These are phyloP conservation scores for Sideroxylon spinosum DNA, from an alignment of 179 eudicot species.

Conservation along the genomic window DNA sequence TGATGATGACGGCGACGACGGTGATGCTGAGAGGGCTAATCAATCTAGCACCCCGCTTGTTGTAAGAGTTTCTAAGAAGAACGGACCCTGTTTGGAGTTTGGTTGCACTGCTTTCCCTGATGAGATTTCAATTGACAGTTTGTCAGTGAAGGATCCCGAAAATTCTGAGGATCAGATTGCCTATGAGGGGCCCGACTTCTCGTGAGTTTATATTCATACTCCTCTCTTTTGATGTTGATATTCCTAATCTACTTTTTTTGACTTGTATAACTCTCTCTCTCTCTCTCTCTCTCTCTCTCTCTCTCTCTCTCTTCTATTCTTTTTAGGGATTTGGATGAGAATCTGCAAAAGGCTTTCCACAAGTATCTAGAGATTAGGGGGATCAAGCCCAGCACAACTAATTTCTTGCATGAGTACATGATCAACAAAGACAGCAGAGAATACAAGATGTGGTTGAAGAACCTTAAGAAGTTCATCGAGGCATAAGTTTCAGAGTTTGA, in stretches of 20 bases:
- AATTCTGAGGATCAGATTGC: conserved; percentile 54
- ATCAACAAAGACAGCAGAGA: conserved; percentile 68
- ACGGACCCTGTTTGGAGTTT: conserved; percentile 58
- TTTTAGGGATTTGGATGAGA: conserved; percentile 87
- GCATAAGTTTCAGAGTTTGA: conserved; percentile 28
- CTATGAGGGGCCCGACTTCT: conserved; percentile 80
- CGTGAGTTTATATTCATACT: conserved; percentile 40
- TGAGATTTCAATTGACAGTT: conserved; percentile 57
- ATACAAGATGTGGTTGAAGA: conserved; percentile 70
- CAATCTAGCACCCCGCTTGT: conserved; percentile 47
- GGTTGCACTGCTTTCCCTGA: conserved; percentile 62
- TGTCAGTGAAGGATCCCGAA: conserved; percentile 51
- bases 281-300: no score
- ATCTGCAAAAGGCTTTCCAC: conserved; percentile 86
- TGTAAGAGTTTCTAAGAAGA: conserved; percentile 53
- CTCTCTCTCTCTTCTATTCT: neutral
- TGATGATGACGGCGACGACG: conserved; percentile 30
- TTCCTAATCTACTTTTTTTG: conserved; percentile 1
- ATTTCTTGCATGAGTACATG: conserved; percentile 86
- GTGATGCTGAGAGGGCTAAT: conserved; percentile 28
- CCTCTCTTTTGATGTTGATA: neutral
- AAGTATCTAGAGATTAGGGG: conserved; percentile 86
- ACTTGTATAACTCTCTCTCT: neutral
- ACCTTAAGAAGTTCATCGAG: conserved; percentile 61
- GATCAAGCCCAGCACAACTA: conserved; percentile 64